Conservation (phyloP, 2,329 filamentous ascomycete genomes). For the Fusarium sp. region DNA sequence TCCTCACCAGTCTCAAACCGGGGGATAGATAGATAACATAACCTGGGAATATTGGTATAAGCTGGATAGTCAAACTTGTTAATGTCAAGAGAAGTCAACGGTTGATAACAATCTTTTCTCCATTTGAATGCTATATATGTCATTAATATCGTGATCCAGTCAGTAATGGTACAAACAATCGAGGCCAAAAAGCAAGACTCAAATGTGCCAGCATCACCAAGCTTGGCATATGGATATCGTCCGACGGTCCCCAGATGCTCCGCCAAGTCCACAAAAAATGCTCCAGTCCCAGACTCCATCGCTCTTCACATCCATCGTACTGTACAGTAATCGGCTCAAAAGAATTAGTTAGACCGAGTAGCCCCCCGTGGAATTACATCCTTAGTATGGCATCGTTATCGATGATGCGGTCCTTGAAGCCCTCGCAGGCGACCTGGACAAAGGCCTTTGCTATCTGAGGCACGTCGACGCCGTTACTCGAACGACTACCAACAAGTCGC, state of each 20-base stretch:
- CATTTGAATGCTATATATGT: slow-evolving; percentile 14
- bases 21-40: too few species aligned
- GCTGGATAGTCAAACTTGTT: neutral
- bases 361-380: slow-evolving; percentile 40
- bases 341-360: too few species aligned
- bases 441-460: slow-evolving; percentile 56
- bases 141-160: slow-evolving; percentile 35
- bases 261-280: slow-evolving; percentile 36
- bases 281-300: slow-evolving; percentile 19
- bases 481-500: slow-evolving; percentile 50
- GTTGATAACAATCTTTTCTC: neutral
- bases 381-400: slow-evolving; percentile 54
- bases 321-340: slow-evolving; percentile 2
- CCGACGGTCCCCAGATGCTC: slow-evolving; percentile 20
- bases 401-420: slow-evolving; percentile 54
- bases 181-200: slow-evolving; percentile 9
- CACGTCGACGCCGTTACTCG: slow-evolving; percentile 53
- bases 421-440: slow-evolving; percentile 56
- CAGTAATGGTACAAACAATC: slow-evolving; percentile 27
- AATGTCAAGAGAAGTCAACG: too few species aligned
- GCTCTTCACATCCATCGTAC: slow-evolving; percentile 10
- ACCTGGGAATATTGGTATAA: neutral
- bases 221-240: slow-evolving; percentile 12
- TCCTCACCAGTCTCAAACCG: too few species aligned
- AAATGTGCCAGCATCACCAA: slow-evolving; percentile 22